Evolutionary conservation across 306 rosid genomes (phyloP).

Genomic region (Parietaria judaica): DNA sequence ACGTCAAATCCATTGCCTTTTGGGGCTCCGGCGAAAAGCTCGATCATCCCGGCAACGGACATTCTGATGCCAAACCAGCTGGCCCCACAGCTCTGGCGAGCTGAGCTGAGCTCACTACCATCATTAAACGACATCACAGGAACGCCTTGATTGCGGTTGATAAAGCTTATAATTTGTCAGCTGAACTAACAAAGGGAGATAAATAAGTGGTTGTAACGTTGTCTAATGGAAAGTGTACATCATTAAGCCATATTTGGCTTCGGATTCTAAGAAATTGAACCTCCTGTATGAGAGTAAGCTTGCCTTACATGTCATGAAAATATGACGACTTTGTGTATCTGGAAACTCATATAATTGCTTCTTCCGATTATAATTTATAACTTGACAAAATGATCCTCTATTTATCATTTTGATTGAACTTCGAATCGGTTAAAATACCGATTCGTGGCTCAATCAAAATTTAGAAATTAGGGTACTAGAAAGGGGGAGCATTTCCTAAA

Average conservation of each 20-base stretch:
- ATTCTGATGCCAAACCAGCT: constrained; percentile 31
- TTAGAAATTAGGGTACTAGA: too few species aligned
- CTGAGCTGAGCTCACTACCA: constrained; percentile 7
- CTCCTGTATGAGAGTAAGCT: too few species aligned
- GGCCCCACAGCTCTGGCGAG: constrained; percentile 8
- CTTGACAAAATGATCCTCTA: too few species aligned
- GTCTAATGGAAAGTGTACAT: not conserved
- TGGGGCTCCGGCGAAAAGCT: constrained; percentile 47
- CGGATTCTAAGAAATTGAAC: not conserved
- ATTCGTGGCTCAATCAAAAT: too few species aligned
- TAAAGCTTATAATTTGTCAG: not conserved
- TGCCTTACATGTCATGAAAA: too few species aligned
- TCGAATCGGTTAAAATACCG: too few species aligned
- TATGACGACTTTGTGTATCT: too few species aligned
- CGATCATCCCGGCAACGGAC: constrained; percentile 27
- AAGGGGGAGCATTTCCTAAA: too few species aligned
- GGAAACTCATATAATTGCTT: too few species aligned
- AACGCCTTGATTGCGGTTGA: not conserved
- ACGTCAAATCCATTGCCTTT: constrained; percentile 50
- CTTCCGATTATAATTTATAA: too few species aligned
- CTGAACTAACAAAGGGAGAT: not conserved
- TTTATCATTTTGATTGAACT: too few species aligned
- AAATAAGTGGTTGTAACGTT: not conserved
- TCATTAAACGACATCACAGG: not conserved
- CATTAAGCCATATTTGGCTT: constrained; percentile 3